Base-by-base conservation (phyloP, 768 basidiomycete genomes). In the Exsudoporus frostii region DNA sequence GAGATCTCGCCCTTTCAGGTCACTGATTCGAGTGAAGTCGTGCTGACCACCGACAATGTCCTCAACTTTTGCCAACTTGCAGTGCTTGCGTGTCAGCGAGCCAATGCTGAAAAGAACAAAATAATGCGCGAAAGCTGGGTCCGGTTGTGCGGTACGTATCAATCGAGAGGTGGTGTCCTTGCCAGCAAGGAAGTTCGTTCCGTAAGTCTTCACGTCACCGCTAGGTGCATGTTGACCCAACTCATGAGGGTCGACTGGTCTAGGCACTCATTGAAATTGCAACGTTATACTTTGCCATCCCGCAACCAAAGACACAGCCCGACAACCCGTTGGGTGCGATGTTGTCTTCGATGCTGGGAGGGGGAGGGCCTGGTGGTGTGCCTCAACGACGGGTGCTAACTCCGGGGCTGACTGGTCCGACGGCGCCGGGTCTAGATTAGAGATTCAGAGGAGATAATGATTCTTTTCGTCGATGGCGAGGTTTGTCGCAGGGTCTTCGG, bases 51-150 rank as follows among this genome's bases (percentile, higher is more conserved):
- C 25, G 89, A 95, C 57, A 72, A 81, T 0, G 74, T 84, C 7
- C 74, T 97, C 54, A 99, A 97, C 66, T 98, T 96, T 69, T 76
- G 88, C 2, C 97, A 99, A 63, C 80, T 98, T 49, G 92, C 90
- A 0, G 82, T 98, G 11, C 68, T 88, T 48, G 88, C 87, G n/a
- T 92, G 90, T 58, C 96, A 98, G 66, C 82, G 92, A 22, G 86
- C 86, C 5, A 84, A 89, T 51, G 90, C 88, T 4, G 85, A 90
- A 17, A 83, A 84, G 63, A 92, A 85, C 63, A 86, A 85, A 66
- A 77, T 77, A 27, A 83, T 80, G 75, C 79, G 86, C 47, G 90
- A 88, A 71, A 86, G 79, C 53, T 98, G 94, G 94, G 76, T 93
- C 41, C 79, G 88, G 27, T 75, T 97, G 49, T 88, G 87, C 53